phyloP scores from a whole-genome alignment of 2,329 filamentous ascomycete species.

The Basipetospora chlamydospora region DNA sequence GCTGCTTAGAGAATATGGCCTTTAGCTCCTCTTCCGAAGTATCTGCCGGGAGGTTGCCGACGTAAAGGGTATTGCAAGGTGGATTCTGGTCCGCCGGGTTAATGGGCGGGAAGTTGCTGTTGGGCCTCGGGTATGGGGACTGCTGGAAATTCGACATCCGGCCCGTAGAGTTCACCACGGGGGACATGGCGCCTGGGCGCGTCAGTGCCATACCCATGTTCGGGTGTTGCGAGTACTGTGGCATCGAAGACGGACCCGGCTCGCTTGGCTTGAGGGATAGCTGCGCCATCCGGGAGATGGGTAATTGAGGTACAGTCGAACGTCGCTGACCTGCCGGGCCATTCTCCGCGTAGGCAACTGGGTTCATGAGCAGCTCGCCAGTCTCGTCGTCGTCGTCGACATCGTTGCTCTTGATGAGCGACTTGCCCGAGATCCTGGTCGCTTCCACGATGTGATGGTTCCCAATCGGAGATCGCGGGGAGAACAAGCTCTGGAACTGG shows the following conservation, averaged over 20 bases:
- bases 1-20: slow-evolving; percentile 78
- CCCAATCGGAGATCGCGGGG: slow-evolving; percentile 58
- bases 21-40: slow-evolving; percentile 94
- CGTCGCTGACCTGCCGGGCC: slow-evolving; percentile 35
- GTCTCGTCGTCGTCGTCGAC: slow-evolving; percentile 58
- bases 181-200: slow-evolving; percentile 37
- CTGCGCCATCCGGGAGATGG: slow-evolving; percentile 51
- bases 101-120: slow-evolving; percentile 65
- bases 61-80: slow-evolving; percentile 94
- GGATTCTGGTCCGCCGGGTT: slow-evolving; percentile 95
- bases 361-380: slow-evolving; percentile 55
- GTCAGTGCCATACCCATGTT: slow-evolving; percentile 11
- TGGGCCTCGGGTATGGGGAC: slow-evolving; percentile 35
- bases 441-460: slow-evolving; percentile 57
- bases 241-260: slow-evolving; percentile 35
- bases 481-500: slow-evolving; percentile 51
- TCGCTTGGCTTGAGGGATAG: slow-evolving; percentile 56
- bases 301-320: slow-evolving; percentile 57
- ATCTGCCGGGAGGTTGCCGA: slow-evolving; percentile 88
- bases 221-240: slow-evolving; percentile 26
- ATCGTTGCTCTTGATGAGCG: slow-evolving; percentile 53
- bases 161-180: slow-evolving; percentile 23
- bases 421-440: slow-evolving; percentile 50
- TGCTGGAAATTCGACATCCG: slow-evolving; percentile 17
- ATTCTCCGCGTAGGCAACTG: slow-evolving; percentile 54